Evolutionary conservation across 139 green algal genomes (phyloP).

Genomic region (Micromonas commoda): DNA sequence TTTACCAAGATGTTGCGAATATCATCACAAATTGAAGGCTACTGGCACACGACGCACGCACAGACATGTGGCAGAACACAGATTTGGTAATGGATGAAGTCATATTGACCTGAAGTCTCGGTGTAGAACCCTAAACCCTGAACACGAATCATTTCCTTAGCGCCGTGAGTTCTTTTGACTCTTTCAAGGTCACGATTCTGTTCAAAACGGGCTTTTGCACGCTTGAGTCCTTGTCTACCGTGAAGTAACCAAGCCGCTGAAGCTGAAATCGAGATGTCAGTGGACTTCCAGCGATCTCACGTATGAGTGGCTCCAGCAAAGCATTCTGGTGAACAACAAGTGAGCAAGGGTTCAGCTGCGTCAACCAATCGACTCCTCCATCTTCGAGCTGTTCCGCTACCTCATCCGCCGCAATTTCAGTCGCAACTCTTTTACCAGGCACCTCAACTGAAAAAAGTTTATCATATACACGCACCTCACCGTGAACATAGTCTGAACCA

Average conservation of each 20-base stretch:
- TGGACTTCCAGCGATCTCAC: not conserved
- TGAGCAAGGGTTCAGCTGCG: conserved; percentile 73
- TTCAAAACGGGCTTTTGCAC: conserved; percentile 74
- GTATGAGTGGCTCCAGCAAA: conserved; percentile 32
- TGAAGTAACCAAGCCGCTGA: conserved; percentile 72
- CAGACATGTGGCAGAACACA: too few relatives aligned
- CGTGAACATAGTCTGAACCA: conserved; percentile 50
- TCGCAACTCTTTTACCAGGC: conserved; percentile 21
- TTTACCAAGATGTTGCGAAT: too few relatives aligned
- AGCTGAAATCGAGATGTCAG: conserved; percentile 75
- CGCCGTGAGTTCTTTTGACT: conserved; percentile 44
- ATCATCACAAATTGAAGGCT: too few relatives aligned
- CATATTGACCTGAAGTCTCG: too few relatives aligned
- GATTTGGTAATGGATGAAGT: too few relatives aligned
- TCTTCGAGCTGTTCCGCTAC: not conserved
- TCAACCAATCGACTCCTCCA: conserved; percentile 54
- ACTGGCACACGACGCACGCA: too few relatives aligned
- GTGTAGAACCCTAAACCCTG: too few relatives aligned
- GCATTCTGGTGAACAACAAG: conserved; percentile 47
- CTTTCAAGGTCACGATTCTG: conserved; percentile 81
- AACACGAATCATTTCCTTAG: too few relatives aligned
- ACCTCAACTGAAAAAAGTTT: conserved; percentile 60
- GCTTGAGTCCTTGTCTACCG: conserved; percentile 65
- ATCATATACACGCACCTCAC: conserved; percentile 72
- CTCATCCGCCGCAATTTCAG: not conserved